phyloP scores from a whole-genome alignment of 805 yeast genomes.

The Metschnikowia borealis region DNA sequence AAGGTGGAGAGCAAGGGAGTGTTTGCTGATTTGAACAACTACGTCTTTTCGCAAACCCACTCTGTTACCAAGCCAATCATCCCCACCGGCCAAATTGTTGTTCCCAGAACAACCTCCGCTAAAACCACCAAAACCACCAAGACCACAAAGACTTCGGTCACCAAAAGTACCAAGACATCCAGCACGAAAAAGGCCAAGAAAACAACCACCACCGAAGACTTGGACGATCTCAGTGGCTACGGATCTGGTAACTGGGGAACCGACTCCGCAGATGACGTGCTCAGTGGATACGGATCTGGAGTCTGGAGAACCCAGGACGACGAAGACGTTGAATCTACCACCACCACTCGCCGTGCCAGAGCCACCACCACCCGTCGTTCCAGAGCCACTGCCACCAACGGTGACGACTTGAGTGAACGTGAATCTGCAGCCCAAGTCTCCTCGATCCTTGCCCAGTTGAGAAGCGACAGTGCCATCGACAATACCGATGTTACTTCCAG shows the following conservation, averaged over 20 bases:
- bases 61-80: constrained; percentile 16
- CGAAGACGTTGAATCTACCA: background rate
- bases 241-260: background rate
- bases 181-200: background rate
- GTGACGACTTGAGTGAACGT: background rate
- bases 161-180: constrained; percentile 1
- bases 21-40: constrained; percentile 35
- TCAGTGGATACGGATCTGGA: constrained; percentile 2
- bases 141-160: background rate
- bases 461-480: constrained; percentile 3
- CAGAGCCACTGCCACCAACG: background rate
- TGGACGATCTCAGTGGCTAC: background rate
- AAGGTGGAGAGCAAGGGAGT: constrained; percentile 36
- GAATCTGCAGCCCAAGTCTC: constrained; percentile 12
- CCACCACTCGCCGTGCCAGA: background rate
- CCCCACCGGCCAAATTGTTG: constrained; percentile 16
- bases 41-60: constrained; percentile 26
- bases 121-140: background rate
- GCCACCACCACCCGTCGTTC: background rate
- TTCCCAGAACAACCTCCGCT: constrained; percentile 10
- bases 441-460: constrained; percentile 13
- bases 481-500: background rate
- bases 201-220: background rate
- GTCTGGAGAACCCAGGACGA: background rate
- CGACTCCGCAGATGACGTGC: constrained; percentile 1